Percentiles rank a stretch among this genome's conserved stretches.
phyloP scores from a whole-genome alignment of 495 filamentous ascomycete genomes.

The Bryoglossum gracile region DNA sequence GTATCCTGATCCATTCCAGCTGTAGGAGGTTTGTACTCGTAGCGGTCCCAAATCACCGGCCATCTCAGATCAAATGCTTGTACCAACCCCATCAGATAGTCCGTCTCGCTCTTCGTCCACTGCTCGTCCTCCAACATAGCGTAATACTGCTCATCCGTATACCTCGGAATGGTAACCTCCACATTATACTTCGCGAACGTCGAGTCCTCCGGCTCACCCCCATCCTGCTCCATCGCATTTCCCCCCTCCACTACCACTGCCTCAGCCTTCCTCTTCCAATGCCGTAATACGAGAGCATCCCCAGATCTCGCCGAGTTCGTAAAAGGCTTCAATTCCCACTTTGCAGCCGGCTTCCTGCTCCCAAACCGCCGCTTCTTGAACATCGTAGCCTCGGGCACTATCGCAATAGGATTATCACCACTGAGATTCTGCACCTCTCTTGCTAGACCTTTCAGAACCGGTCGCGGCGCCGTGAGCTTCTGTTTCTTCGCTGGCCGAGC shows the following conservation, averaged over 20 bases:
- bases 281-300: slow-evolving; percentile 50
- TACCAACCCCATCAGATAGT: slow-evolving; percentile 71
- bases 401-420: slow-evolving; percentile 41
- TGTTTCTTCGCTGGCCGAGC: slow-evolving; percentile 66
- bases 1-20: slow-evolving; percentile 34
- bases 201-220: slow-evolving; percentile 40
- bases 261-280: slow-evolving; percentile 54
- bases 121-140: slow-evolving; percentile 60
- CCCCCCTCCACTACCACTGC: slow-evolving; percentile 13
- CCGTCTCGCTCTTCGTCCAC: slow-evolving; percentile 89
- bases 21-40: slow-evolving; percentile 58
- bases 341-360: slow-evolving; percentile 56
- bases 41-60: slow-evolving; percentile 88
- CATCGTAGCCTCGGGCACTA: slow-evolving; percentile 37
- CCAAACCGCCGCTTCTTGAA: slow-evolving; percentile 42
- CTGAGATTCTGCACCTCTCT: slow-evolving; percentile 54
- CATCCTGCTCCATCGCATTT: slow-evolving; percentile 8
- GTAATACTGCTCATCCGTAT: slow-evolving; percentile 81
- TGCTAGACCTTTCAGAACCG: slow-evolving; percentile 50
- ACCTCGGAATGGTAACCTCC: slow-evolving; percentile 62
- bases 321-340: slow-evolving; percentile 46
- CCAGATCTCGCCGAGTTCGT: slow-evolving; percentile 46
- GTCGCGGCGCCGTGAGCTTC: slow-evolving; percentile 62
- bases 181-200: slow-evolving; percentile 77
- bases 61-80: slow-evolving; percentile 78